A percentile compares a stretch with the other conserved stretches of the same genome.
Conservation (phyloP, 2,329 filamentous ascomycete species). For the Aspergillus tamarii region DNA sequence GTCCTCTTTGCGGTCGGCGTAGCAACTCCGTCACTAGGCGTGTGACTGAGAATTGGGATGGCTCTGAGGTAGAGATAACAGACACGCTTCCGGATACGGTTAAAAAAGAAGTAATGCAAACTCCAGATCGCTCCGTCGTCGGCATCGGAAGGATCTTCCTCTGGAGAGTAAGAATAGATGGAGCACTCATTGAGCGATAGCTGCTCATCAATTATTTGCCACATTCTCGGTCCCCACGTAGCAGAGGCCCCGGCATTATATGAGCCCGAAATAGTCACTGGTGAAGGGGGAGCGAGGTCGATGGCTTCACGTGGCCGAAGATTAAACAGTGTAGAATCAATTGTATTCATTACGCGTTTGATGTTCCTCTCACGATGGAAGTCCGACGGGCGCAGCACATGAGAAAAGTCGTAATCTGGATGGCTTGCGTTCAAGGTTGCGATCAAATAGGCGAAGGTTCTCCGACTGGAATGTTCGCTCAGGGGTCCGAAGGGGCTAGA, state of each 20-base stretch:
- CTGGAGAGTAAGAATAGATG: slow-evolving; percentile 85
- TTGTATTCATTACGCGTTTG: slow-evolving; percentile 78
- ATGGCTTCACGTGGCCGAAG: slow-evolving; percentile 66
- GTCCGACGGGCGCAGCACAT: slow-evolving; percentile 83
- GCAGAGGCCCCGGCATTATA: slow-evolving; percentile 57
- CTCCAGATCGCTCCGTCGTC: slow-evolving; percentile 95
- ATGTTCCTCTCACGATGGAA: slow-evolving; percentile 84
- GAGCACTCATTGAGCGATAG: slow-evolving; percentile 90
- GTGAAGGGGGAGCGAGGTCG: slow-evolving; percentile 45
- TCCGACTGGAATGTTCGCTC: slow-evolving; percentile 82
- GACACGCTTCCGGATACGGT: slow-evolving; percentile 86
- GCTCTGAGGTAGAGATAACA: slow-evolving; percentile 91
- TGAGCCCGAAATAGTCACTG: slow-evolving; percentile 48
- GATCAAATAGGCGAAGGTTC: slow-evolving; percentile 94
- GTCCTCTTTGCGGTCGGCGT: slow-evolving; percentile 50
- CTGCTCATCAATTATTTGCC: slow-evolving; percentile 89
- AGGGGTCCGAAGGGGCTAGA: slow-evolving; percentile 91
- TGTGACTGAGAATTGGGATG: slow-evolving; percentile 70
- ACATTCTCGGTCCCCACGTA: slow-evolving; percentile 87
- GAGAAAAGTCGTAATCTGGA: slow-evolving; percentile 95
- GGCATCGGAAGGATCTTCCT: slow-evolving; percentile 88
- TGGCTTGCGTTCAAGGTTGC: slow-evolving; percentile 96
- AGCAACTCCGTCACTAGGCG: slow-evolving; percentile 57
- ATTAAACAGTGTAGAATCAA: slow-evolving; percentile 86
- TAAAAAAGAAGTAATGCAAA: slow-evolving; percentile 97